Conservation (phyloP, 83 land plant species). For the Diphasiastrum complanatum region DNA sequence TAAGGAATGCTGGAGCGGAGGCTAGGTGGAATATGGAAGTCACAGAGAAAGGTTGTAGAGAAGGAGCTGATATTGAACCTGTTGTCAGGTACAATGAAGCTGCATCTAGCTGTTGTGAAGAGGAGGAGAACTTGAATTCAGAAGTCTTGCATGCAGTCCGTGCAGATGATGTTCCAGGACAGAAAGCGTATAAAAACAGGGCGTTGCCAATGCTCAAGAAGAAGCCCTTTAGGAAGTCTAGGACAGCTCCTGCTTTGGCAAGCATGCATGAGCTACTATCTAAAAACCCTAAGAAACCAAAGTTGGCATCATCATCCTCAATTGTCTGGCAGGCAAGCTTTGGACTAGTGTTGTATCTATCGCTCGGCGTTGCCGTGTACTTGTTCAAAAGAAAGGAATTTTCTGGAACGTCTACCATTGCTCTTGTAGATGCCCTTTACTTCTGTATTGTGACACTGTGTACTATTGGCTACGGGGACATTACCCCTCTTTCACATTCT, state of each 20-base stretch:
- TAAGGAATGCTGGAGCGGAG: too few species aligned
- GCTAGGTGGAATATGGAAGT: too few species aligned
- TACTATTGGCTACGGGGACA: conserved; percentile 94
- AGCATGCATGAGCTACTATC: conserved; percentile 19
- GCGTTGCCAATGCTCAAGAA: too few species aligned
- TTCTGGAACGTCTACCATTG: conserved; percentile 38
- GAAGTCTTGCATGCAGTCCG: too few species aligned
- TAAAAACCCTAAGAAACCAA: neutral
- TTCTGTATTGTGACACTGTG: conserved; percentile 95
- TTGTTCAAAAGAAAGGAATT: conserved; percentile 37
- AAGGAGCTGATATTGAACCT: too few species aligned
- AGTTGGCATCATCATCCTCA: conserved; percentile 6
- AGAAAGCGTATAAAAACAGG: too few species aligned
- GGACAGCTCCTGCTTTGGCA: conserved; percentile 82
- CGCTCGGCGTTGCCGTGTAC: conserved; percentile 52
- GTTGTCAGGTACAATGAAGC: too few species aligned
- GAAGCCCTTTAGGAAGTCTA: conserved; percentile 38
- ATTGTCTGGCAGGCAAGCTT: conserved; percentile 46
- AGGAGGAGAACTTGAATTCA: too few species aligned
- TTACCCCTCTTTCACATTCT: conserved; percentile 48
- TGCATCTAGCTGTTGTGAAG: too few species aligned
- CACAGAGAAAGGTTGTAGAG: too few species aligned
- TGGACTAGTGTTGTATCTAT: conserved; percentile 44
- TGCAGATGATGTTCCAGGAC: too few species aligned
- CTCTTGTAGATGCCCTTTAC: conserved; percentile 73